phyloP scores from a whole-genome alignment of 2,329 filamentous ascomycete genomes.

The Aspergillus novofumigatus region DNA sequence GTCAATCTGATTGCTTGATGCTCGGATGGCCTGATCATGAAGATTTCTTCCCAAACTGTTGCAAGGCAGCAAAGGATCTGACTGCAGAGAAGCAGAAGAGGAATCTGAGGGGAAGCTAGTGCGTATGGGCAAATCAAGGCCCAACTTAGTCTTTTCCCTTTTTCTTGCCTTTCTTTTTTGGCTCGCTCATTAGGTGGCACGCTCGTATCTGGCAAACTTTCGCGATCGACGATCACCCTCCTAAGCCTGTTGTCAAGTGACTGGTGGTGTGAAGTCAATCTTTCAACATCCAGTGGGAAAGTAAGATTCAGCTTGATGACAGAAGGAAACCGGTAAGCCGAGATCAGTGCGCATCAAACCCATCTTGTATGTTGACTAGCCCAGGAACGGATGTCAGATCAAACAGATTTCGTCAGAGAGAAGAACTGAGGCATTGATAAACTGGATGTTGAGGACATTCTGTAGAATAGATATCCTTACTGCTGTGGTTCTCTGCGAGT shows the following conservation, averaged over 20 bases:
- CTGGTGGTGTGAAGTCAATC: not conserved
- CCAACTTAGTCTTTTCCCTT: not conserved
- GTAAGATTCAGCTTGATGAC: not conserved
- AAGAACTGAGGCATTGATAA: not conserved
- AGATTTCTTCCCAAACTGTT: not conserved
- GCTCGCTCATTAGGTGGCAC: not conserved
- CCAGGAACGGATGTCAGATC: not conserved
- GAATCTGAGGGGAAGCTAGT: not conserved
- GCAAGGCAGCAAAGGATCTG: not conserved
- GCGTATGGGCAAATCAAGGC: not conserved
- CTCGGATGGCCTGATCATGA: not conserved
- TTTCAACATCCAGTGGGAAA: not conserved
- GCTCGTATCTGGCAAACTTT: not conserved
- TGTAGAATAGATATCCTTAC: not conserved
- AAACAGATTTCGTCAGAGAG: not conserved
- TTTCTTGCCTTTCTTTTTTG: too few species aligned
- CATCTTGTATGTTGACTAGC: not conserved
- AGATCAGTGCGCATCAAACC: not conserved
- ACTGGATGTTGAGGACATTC: not conserved
- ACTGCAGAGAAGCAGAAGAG: not conserved
- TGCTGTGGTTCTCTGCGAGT: not conserved
- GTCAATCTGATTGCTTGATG: not conserved
- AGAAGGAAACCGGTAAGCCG: not conserved
- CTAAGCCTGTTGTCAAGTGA: not conserved
- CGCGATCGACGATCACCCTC: not conserved